Conservation (phyloP, 1,284 basidiomycete genomes). For the Testicularia cyperi region DNA sequence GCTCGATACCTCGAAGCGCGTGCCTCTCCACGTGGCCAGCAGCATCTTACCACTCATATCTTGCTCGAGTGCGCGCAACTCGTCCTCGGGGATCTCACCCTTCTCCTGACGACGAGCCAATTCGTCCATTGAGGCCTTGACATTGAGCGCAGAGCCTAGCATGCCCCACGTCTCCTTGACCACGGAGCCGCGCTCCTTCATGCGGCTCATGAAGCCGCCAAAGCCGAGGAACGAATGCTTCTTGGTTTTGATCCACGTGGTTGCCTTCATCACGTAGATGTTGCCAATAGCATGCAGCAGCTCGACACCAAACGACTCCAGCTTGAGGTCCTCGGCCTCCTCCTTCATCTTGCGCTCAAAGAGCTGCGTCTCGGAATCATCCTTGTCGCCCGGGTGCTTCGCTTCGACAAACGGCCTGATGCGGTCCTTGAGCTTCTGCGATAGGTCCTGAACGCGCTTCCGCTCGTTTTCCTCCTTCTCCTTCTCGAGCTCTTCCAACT, state of each 20-base stretch:
- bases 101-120: slow-evolving; percentile 87
- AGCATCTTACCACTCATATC: slow-evolving; percentile 83
- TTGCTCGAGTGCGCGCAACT: slow-evolving; percentile 75
- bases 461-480: slow-evolving; percentile 57
- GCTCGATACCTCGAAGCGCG: slow-evolving; percentile 52
- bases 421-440: slow-evolving; percentile 57
- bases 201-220: slow-evolving; percentile 85
- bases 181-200: slow-evolving; percentile 86
- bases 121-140: slow-evolving; percentile 70
- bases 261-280: slow-evolving; percentile 89
- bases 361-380: slow-evolving; percentile 71
- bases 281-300: slow-evolving; percentile 65
- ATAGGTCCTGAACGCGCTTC: slow-evolving; percentile 54
- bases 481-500: slow-evolving; percentile 58
- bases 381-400: slow-evolving; percentile 78
- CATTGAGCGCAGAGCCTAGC: slow-evolving; percentile 66
- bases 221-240: slow-evolving; percentile 75
- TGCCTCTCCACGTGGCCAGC: slow-evolving; percentile 50
- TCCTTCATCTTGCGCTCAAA: slow-evolving; percentile 74
- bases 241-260: slow-evolving; percentile 78
- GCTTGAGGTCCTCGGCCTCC: slow-evolving; percentile 93
- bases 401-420: slow-evolving; percentile 64
- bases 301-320: slow-evolving; percentile 98
- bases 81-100: slow-evolving; percentile 77
- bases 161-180: slow-evolving; percentile 64